Conservation (phyloP, 306 rosid genomes). For the Rosa persica region DNA sequence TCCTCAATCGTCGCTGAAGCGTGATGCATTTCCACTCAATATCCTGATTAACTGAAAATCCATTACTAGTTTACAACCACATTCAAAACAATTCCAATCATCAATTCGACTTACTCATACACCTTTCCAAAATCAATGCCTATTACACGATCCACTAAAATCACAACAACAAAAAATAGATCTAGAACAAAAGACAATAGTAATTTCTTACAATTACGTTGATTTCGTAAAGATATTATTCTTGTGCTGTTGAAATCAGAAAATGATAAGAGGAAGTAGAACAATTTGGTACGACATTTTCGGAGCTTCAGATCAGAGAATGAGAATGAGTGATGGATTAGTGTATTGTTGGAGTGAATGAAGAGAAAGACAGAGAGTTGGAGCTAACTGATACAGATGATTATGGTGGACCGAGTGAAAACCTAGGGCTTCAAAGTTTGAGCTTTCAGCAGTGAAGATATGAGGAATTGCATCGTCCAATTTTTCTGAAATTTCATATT, state of each 20-base stretch:
- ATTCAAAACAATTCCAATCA: conserved; percentile 1
- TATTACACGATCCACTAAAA: not conserved
- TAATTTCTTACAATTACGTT: not conserved
- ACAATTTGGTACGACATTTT: not conserved
- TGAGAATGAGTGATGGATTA: not conserved
- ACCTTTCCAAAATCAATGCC: not conserved
- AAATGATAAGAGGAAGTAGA: not conserved
- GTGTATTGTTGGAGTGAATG: not conserved
- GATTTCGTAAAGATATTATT: not conserved
- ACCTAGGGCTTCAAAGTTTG: conserved; percentile 9
- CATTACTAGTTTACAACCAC: not conserved
- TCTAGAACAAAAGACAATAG: not conserved
- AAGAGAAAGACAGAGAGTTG: not conserved
- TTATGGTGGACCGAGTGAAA: not conserved
- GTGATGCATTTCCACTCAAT: conserved; percentile 62
- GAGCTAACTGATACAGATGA: not conserved
- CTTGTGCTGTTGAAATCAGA: not conserved
- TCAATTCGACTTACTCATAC: not conserved
- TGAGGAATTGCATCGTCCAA: conserved; percentile 12
- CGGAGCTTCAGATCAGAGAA: not conserved
- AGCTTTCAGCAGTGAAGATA: conserved; percentile 3
- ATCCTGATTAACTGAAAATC: conserved; percentile 7
- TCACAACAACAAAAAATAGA: not conserved
- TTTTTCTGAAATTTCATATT: conserved; percentile 1
- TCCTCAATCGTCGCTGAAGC: conserved; percentile 58